Conservation (phyloP, 495 filamentous ascomycete genomes). For the Melanomma pulvis-pyrius region DNA sequence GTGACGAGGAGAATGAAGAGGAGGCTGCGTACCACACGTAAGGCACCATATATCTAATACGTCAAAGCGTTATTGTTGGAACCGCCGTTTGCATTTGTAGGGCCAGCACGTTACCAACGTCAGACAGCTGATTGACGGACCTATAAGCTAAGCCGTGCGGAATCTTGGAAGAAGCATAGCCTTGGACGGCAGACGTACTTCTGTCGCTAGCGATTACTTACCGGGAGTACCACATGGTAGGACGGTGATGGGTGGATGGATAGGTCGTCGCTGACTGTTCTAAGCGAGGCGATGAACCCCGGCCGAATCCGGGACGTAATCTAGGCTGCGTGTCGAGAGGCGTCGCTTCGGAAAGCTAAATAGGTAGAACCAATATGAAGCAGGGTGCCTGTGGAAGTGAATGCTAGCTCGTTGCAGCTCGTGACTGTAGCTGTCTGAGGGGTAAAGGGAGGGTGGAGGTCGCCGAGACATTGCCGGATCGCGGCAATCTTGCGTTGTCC, state of each 20-base stretch:
- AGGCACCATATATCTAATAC: too few species aligned
- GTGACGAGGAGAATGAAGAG: constrained; percentile 37
- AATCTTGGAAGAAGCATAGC: background rate
- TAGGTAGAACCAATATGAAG: constrained; percentile 11
- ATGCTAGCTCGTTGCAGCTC: constrained; percentile 14
- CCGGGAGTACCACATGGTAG: background rate
- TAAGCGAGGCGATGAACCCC: background rate
- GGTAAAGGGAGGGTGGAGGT: constrained; percentile 1
- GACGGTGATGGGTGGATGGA: background rate
- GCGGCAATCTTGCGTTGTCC: constrained; percentile 12
- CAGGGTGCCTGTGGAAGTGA: constrained; percentile 14
- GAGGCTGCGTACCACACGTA: constrained; percentile 34
- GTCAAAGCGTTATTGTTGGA: background rate
- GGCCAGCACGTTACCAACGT: constrained; percentile 20
- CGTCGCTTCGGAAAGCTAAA: constrained; percentile 13
- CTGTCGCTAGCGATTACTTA: constrained; percentile 5
- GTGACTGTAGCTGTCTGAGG: constrained; percentile 11
- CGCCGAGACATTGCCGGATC: background rate
- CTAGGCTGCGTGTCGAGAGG: constrained; percentile 17
- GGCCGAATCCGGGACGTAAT: constrained; percentile 31
- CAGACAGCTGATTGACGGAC: constrained; percentile 12
- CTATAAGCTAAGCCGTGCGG: background rate
- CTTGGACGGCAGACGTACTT: background rate
- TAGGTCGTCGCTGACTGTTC: background rate
- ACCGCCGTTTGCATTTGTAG: constrained; percentile 8